These are phyloP conservation scores for Aplosporella prunicola DNA, from an alignment of 2,329 filamentous ascomycete species.

Conservation along the genomic window DNA sequence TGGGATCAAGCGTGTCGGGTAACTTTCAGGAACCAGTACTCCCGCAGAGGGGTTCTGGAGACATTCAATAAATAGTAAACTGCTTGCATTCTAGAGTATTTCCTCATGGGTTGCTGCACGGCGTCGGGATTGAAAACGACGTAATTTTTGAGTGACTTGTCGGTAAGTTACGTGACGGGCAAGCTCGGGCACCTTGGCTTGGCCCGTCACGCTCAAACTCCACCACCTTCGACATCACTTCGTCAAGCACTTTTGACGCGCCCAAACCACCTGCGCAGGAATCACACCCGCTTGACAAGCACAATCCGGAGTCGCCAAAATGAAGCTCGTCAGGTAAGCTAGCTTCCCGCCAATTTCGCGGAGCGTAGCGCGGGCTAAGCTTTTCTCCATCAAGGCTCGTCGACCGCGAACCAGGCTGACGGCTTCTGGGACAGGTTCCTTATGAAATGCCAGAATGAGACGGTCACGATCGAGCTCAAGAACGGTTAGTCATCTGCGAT, in stretches of 20 bases:
- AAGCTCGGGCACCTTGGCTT: neutral
- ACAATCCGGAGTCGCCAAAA: constrained; percentile 48
- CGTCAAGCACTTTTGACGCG: too few relatives aligned
- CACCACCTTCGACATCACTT: neutral
- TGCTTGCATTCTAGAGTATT: too few relatives aligned
- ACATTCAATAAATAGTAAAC: too few relatives aligned
- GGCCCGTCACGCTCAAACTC: neutral
- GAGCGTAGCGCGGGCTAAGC: constrained; percentile 37
- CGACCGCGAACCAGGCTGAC: constrained; percentile 15
- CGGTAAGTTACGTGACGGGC: too few relatives aligned
- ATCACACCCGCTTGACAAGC: too few relatives aligned
- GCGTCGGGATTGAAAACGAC: too few relatives aligned
- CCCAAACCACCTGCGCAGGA: too few relatives aligned
- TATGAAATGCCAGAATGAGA: constrained; percentile 99
- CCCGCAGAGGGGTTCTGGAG: too few relatives aligned
- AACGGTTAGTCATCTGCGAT: constrained; percentile 59
- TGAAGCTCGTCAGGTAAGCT: constrained; percentile 94
- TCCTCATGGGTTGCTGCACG: too few relatives aligned
- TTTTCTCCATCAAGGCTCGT: constrained; percentile 22
- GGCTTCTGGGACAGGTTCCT: constrained; percentile 58
- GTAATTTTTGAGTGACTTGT: too few relatives aligned
- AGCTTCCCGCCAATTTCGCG: constrained; percentile 16
- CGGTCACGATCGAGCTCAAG: constrained; percentile 95
- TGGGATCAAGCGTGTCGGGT: too few relatives aligned
- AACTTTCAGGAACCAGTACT: too few relatives aligned